Evolutionary conservation across 2,329 filamentous ascomycete species (phyloP).

Genomic region (Thelonectria blattea): DNA sequence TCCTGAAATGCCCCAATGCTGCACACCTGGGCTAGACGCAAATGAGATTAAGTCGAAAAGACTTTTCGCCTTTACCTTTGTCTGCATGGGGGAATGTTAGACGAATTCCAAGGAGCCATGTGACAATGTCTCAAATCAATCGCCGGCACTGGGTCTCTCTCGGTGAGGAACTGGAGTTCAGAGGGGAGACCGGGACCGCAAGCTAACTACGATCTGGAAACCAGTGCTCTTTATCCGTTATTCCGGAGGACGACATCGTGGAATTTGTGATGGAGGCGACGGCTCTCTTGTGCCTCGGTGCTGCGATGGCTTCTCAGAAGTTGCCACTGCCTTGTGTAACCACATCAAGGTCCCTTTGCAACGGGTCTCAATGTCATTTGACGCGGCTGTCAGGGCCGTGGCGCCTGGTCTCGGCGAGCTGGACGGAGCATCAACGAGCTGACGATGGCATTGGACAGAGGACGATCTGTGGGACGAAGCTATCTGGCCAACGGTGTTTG

Average conservation of each 20-base stretch:
- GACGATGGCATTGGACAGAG: slow-evolving; percentile 8
- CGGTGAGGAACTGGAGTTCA: background rate
- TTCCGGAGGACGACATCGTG: slow-evolving; percentile 9
- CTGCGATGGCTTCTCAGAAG: background rate
- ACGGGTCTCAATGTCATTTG: background rate
- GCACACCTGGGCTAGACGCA: slow-evolving; percentile 28
- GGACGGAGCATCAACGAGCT: no score
- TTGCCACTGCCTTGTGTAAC: slow-evolving; percentile 3
- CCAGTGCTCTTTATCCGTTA: background rate
- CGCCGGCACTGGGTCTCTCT: background rate
- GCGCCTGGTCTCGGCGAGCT: background rate
- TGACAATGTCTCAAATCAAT: slow-evolving; percentile 29
- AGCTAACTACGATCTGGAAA: no score
- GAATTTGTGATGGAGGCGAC: no score
- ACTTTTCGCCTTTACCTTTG: slow-evolving; percentile 22
- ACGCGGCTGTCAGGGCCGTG: slow-evolving; percentile 16
- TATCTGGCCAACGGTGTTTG: background rate
- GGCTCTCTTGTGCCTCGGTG: background rate
- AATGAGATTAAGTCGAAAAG: slow-evolving; percentile 30
- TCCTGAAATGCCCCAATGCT: slow-evolving; percentile 26
- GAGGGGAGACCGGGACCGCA: background rate
- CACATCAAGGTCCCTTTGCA: background rate
- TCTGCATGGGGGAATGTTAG: slow-evolving; percentile 37
- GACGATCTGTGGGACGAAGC: slow-evolving; percentile 29
- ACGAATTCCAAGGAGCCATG: slow-evolving; percentile 32